Evolutionary conservation across 2,329 filamentous ascomycete species (phyloP).

Genomic region (Apiospora saccharicola): DNA sequence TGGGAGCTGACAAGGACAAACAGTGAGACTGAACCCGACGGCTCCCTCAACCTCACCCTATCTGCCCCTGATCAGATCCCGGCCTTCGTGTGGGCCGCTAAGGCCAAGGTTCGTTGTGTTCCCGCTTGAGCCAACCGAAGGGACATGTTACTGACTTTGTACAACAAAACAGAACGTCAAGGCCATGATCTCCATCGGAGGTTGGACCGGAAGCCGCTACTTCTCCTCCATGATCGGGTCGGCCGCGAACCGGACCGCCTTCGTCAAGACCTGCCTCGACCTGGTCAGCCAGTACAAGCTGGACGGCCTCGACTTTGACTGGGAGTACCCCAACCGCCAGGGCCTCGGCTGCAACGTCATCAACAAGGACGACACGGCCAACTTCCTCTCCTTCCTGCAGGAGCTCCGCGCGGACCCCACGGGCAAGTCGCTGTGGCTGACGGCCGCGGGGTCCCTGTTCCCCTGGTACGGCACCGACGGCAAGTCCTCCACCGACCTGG

Average conservation of each 20-base stretch:
- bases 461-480: conserved; percentile 31
- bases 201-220: conserved; percentile 29
- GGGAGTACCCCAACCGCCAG: conserved; percentile 51
- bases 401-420: conserved; percentile 27
- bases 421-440: conserved; percentile 27
- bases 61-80: conserved; percentile 28
- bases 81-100: conserved; percentile 28
- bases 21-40: conserved; percentile 26
- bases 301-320: conserved; percentile 35
- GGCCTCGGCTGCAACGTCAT: conserved; percentile 41
- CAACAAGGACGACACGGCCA: conserved; percentile 30
- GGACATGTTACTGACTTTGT: background rate
- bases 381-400: conserved; percentile 31
- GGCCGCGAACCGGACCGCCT: conserved; percentile 34
- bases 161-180: conserved; percentile 23
- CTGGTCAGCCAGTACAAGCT: conserved; percentile 32
- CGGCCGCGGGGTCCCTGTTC: conserved; percentile 32
- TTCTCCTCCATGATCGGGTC: conserved; percentile 26
- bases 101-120: conserved; percentile 15
- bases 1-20: background rate
- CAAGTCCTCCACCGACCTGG: conserved; percentile 26
- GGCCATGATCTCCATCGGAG: conserved; percentile 28
- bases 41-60: conserved; percentile 26
- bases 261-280: conserved; percentile 32
- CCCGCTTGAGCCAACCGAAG: background rate